A percentile compares a stretch with the other conserved stretches of the same genome.
Evolutionary conservation across 192 early-diverging fungal species (phyloP).

Genomic region (Chytriomyces sp.): DNA sequence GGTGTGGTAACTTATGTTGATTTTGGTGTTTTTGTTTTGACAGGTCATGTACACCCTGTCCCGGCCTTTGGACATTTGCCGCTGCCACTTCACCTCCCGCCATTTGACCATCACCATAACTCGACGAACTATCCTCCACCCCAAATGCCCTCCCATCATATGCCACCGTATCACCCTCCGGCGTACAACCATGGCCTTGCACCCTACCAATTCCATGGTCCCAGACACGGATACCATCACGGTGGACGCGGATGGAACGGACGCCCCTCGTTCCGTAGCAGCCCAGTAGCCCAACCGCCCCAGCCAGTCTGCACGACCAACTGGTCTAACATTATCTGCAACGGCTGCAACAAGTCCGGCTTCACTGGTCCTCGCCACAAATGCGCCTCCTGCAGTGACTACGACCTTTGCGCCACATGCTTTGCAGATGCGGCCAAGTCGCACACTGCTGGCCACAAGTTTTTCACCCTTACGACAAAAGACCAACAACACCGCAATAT

Average conservation of each 20-base stretch:
- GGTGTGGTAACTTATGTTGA: neutral
- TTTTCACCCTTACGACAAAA: conserved; percentile 9
- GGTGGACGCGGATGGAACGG: neutral
- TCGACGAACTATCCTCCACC: neutral
- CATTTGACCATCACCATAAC: neutral
- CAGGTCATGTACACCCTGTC: no score
- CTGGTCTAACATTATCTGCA: conserved; percentile 25
- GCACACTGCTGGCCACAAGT: conserved; percentile 1
- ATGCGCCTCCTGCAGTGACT: conserved; percentile 30
- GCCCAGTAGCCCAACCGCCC: neutral
- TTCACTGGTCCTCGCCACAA: conserved; percentile 31
- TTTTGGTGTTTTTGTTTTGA: neutral
- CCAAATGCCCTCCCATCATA: neutral
- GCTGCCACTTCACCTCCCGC: neutral
- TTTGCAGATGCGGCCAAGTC: neutral
- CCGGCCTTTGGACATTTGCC: no score
- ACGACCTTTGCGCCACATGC: conserved; percentile 10
- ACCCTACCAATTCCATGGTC: no score
- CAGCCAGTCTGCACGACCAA: no score
- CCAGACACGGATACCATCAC: neutral
- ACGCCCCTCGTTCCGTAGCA: neutral
- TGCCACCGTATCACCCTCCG: neutral
- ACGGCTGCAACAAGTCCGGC: conserved; percentile 20
- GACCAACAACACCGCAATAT: conserved; percentile 2
- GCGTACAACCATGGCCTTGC: neutral